A percentile compares a stretch with the other conserved stretches of the same genome.
Conservation (phyloP, 2,329 filamentous ascomycete genomes). For the Ophiostoma sp. region DNA sequence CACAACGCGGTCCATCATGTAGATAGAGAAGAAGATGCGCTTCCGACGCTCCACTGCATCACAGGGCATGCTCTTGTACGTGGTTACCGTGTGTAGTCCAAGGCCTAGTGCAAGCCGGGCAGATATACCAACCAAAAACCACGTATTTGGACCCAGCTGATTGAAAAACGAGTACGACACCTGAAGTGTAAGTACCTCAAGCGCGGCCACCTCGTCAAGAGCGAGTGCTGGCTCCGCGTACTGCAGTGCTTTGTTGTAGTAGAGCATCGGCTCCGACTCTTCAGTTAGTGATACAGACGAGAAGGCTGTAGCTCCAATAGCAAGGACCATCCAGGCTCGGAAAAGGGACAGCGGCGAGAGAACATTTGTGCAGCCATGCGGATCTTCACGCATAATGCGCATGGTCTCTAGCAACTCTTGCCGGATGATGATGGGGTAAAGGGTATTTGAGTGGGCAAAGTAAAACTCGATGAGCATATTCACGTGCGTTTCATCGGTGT, state of each 20-base stretch:
- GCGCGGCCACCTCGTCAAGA: constrained; percentile 39
- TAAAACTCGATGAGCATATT: constrained; percentile 39
- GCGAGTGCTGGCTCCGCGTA: constrained; percentile 39
- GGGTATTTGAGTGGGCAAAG: constrained; percentile 44
- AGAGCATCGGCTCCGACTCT: constrained; percentile 40
- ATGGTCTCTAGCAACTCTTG: constrained; percentile 36
- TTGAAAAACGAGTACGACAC: constrained; percentile 48
- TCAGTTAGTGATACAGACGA: constrained; percentile 41
- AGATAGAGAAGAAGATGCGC: constrained; percentile 43
- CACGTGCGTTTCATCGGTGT: constrained; percentile 30
- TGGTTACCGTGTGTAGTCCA: constrained; percentile 30
- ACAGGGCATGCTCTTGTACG: constrained; percentile 34
- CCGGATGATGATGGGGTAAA: constrained; percentile 41
- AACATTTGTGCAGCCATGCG: constrained; percentile 29
- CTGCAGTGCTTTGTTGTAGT: constrained; percentile 42
- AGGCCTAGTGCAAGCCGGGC: constrained; percentile 40
- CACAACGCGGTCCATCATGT: constrained; percentile 47
- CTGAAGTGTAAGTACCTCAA: constrained; percentile 43
- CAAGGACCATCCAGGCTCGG: constrained; percentile 46
- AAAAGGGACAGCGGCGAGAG: constrained; percentile 37
- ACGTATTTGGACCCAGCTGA: constrained; percentile 41
- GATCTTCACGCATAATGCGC: constrained; percentile 32
- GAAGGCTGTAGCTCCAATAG: constrained; percentile 43
- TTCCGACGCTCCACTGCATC: constrained; percentile 38
- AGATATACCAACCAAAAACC: constrained; percentile 43